Conservation (phyloP, 2,329 filamentous ascomycete species). For the Colletotrichum navitas region DNA sequence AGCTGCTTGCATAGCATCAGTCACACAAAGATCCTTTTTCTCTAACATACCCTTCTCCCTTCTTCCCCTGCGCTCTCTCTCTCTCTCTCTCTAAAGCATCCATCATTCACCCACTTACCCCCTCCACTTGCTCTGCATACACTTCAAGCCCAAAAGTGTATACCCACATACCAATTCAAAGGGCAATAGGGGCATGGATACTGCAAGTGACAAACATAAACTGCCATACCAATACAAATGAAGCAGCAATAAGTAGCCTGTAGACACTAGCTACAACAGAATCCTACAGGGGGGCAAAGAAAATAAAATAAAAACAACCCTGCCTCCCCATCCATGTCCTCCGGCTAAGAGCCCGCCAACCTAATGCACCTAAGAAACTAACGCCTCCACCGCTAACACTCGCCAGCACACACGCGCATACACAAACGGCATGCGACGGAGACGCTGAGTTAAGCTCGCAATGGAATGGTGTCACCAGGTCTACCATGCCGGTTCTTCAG, state of each 20-base stretch:
- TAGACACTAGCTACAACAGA: not conserved
- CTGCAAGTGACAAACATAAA: not conserved
- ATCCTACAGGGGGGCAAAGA: not conserved
- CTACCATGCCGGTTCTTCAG: conserved; percentile 25
- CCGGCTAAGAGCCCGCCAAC: not conserved
- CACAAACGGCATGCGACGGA: not conserved
- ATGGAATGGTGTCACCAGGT: conserved; percentile 32
- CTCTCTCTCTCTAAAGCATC: not conserved
- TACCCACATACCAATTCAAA: not conserved
- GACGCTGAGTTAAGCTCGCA: conserved; percentile 27
- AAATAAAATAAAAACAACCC: not conserved
- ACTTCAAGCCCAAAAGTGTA: not conserved
- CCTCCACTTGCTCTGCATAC: not conserved
- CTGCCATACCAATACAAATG: not conserved
- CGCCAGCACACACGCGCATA: too few relatives aligned
- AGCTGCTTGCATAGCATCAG: conserved; percentile 22
- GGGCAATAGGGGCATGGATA: not conserved
- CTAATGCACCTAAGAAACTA: conserved; percentile 34
- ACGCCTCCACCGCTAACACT: not conserved
- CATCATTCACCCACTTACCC: not conserved
- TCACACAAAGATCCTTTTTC: conserved; percentile 35
- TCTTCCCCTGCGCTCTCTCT: not conserved
- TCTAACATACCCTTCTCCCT: conserved; percentile 4
- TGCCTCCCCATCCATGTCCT: conserved; percentile 8
- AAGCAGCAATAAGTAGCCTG: not conserved